Base-by-base conservation (phyloP, 768 basidiomycete species). In the Hemileccinum impolitum region DNA sequence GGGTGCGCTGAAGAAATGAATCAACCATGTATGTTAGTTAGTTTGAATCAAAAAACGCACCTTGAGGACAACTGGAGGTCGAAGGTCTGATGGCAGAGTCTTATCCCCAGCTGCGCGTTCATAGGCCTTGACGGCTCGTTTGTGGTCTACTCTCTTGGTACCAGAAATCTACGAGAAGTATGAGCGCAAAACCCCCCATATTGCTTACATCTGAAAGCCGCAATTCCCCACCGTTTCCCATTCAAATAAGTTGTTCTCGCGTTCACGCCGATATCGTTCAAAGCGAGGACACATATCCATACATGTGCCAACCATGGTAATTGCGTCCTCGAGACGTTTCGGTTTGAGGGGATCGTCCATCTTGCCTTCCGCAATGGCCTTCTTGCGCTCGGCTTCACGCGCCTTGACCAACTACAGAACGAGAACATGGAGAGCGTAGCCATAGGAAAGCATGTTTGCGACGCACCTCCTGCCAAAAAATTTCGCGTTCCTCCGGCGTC, bases 101-200 rank as follows among this genome's bases (percentile, higher is more conserved):
- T 94, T 89, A 73, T 95, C 91, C 21, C 94, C 94, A 13, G 92
- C 90, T 4, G 92, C 93, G 17, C 95, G 87, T 65, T 95, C 91
- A 66, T 94, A 99, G 63, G 87, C 87, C 63, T 97, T 96, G 39
- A 98, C 95, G 0, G 94, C 94, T 43, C 85, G 84, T 35, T 75
- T 74, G 54, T 92, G 92, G 61, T 94, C 85, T 9, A 97, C 85
- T 37, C 87, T 76, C 62, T 85, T 90, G n/a, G 87, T 90, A 11
- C 85, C 85, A 15, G 87, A 84, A 48, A 87, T 82, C 86, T 88
- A 64, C 38, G 50, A 56, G n/a, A 52, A 52, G 13, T 45, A 72
- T 81, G 60, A 80, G 67, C 48, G 43, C 45, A 54, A 32, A 53
- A 39, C 54, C 31, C 41, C 45, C 28, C 45, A 17, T 15, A 12